These are phyloP conservation scores for Ustilago lituana DNA, from an alignment of 1,284 basidiomycete species.

Conservation along the genomic window DNA sequence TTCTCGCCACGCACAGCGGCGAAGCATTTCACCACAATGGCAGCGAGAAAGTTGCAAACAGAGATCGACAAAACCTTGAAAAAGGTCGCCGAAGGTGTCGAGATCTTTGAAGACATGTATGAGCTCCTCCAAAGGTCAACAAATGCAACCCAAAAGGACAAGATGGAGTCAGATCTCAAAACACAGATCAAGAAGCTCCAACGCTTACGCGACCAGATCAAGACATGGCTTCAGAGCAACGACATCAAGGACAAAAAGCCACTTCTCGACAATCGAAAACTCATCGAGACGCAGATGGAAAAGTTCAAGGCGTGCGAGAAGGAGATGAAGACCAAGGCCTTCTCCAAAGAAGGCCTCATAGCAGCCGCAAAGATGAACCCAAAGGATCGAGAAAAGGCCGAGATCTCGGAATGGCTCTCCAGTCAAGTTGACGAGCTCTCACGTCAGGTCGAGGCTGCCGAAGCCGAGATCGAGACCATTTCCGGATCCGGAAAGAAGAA, in stretches of 20 bases:
- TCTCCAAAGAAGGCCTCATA: constrained; percentile 97
- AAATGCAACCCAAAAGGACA: constrained; percentile 67
- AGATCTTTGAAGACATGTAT: constrained; percentile 66
- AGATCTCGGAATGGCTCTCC: constrained; percentile 74
- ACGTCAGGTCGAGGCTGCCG: constrained; percentile 90
- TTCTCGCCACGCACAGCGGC: constrained; percentile 28
- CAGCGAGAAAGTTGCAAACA: constrained; percentile 64
- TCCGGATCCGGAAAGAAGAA: constrained; percentile 79
- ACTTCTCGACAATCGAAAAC: constrained; percentile 88
- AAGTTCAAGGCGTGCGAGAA: constrained; percentile 99
- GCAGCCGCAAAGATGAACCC: constrained; percentile 94
- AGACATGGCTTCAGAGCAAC: constrained; percentile 96
- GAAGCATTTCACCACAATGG: constrained; percentile 46
- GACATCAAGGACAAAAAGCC: constrained; percentile 99
- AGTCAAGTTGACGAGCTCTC: constrained; percentile 83
- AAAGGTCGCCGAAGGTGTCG: constrained; percentile 66
- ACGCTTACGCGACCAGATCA: constrained; percentile 96
- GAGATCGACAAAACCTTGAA: constrained; percentile 67
- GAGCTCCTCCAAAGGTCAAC: constrained; percentile 65
- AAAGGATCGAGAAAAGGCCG: constrained; percentile 93
- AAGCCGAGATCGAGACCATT: constrained; percentile 93
- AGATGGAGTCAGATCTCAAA: constrained; percentile 67
- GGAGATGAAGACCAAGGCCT: constrained; percentile 99
- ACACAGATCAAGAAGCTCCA: constrained; percentile 87
- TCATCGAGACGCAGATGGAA: constrained; percentile 99